Conservation (phyloP, 1,284 basidiomycete species). For the Cryptococcus sp. region DNA sequence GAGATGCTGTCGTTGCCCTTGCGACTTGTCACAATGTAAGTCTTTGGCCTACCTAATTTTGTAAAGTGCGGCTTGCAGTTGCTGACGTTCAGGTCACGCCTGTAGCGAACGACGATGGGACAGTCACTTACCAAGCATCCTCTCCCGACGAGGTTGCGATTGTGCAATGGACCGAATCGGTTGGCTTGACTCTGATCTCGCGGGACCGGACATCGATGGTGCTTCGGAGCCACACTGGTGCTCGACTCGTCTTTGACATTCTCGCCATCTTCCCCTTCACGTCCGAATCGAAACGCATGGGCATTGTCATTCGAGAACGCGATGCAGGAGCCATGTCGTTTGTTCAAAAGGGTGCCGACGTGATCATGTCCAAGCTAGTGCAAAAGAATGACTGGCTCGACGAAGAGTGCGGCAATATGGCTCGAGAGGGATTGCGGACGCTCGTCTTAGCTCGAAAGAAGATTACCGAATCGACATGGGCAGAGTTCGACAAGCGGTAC, state of each 20-base stretch:
- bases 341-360: slow-evolving; percentile 95
- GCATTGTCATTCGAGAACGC: slow-evolving; percentile 82
- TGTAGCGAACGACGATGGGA: slow-evolving; percentile 86
- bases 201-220: slow-evolving; percentile 85
- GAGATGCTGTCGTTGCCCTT: slow-evolving; percentile 86
- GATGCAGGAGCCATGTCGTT: slow-evolving; percentile 75
- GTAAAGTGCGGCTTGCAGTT: neutral
- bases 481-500: slow-evolving; percentile 68
- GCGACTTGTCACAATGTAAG: slow-evolving; percentile 93
- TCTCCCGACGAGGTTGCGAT: slow-evolving; percentile 99
- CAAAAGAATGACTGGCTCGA: slow-evolving; percentile 98
- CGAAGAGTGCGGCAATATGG: slow-evolving; percentile 98
- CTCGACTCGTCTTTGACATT: slow-evolving; percentile 68
- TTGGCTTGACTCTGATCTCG: slow-evolving; percentile 79
- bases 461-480: slow-evolving; percentile 64
- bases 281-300: slow-evolving; percentile 98
- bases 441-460: slow-evolving; percentile 84
- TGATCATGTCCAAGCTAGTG: slow-evolving; percentile 91
- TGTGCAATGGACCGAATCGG: slow-evolving; percentile 94
- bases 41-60: too few species aligned
- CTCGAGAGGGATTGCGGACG: slow-evolving; percentile 88
- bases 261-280: slow-evolving; percentile 97
- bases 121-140: slow-evolving; percentile 93
- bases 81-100: slow-evolving; percentile 73
- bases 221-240: slow-evolving; percentile 62